Evolutionary conservation across 495 filamentous ascomycete genomes (phyloP), one percentile per base, ranked within the genome.

Genomic region (Parathielavia appendiculata): DNA sequence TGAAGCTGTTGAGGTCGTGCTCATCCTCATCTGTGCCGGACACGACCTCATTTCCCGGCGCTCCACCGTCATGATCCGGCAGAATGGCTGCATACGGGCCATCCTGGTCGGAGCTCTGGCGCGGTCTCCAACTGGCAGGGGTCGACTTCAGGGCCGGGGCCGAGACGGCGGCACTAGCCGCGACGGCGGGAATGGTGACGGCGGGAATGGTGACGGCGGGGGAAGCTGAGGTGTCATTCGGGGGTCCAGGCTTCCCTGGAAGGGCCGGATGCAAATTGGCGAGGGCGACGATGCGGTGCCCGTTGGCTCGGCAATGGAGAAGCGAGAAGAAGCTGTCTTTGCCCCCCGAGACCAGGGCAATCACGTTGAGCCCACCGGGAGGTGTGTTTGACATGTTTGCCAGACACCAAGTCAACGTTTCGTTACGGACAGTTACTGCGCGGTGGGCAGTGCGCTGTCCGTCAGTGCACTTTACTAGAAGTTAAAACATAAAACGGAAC

Each of bases 271-370:
- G 80, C 9, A 98, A 78, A 69, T 97, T 98, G 36, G 89, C 95
- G 14, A 97, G 74, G 6, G 95, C 93, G 56, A 96, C 81, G 56
- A 97, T 81, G 38, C 79, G 79, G 70, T 97, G 92, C 10, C 91
- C 91, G 71, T 95, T 89, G 45, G 81, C 83, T 53, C 89, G 76
- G 71, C 90, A 95, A 76, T 98, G 93, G 48, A 96, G 83, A 61
- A 96, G 79, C 1, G 91, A 91, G 76, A 88, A 96, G 70, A 98
- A 86, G 41, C 91, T 96, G 76, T 98, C 93, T 73, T 98, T 98
- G 43, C 93, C 93, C 58, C 93, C 93, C 16, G 93, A 98, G 59
- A 98, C 86, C 34, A 98, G 81, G 41, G 88, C 91, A 61, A 98
- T 89, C 51, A 96, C 93, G 56, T 92, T 87, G 20, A 93, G 77